A percentile compares a stretch with the other conserved stretches of the same genome.
These are phyloP conservation scores for Vicia faba DNA, from an alignment of 306 rosid species.

Conservation along the genomic window DNA sequence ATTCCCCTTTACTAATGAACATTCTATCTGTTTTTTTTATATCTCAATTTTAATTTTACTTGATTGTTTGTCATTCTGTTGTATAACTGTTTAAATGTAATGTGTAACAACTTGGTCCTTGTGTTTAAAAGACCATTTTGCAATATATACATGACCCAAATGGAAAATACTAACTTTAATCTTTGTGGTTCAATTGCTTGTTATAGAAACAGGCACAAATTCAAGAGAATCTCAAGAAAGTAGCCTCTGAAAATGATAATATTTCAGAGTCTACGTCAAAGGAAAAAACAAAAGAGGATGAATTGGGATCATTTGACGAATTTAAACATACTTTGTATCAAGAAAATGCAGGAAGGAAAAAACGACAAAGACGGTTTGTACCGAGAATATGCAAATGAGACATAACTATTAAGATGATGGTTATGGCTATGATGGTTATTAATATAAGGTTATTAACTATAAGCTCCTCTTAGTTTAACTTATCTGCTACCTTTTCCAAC, in stretches of 20 bases:
- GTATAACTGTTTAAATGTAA: too few relatives aligned
- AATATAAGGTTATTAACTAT: background rate
- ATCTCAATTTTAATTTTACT: too few relatives aligned
- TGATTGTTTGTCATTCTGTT: too few relatives aligned
- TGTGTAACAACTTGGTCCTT: too few relatives aligned
- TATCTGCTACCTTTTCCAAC: background rate
- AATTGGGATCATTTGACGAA: background rate
- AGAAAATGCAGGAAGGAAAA: background rate
- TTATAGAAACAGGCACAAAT: background rate
- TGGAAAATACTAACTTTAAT: background rate
- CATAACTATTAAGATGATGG: too few relatives aligned
- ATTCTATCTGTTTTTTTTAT: too few relatives aligned
- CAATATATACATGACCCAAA: too few relatives aligned
- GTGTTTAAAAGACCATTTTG: too few relatives aligned
- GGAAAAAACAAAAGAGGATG: background rate
- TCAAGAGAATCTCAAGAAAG: background rate
- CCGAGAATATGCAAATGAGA: background rate
- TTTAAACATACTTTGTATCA: too few relatives aligned
- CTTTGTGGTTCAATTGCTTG: background rate
- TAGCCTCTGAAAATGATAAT: background rate
- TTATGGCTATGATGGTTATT: too few relatives aligned
- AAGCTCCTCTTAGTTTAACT: background rate
- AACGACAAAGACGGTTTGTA: background rate
- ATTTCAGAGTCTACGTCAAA: background rate
- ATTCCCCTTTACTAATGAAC: too few relatives aligned